Base-by-base conservation (phyloP, 1,139 yeast genomes). In the Blastobotrys persicus region DNA sequence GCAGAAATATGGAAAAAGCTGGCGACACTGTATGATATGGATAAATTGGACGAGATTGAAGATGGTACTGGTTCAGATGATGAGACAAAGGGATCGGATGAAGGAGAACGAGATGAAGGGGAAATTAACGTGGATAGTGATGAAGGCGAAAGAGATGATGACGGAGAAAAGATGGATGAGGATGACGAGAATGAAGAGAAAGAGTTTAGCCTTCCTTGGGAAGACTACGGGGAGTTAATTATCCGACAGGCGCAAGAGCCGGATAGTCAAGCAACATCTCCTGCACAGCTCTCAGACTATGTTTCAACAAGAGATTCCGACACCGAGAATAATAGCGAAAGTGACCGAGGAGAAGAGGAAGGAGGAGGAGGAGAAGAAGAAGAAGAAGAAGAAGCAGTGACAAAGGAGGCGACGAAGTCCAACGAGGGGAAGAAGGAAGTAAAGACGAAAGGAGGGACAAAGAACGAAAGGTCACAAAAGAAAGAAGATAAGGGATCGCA, bases 1-100 rank as follows among this genome's bases (percentile, higher is more conserved):
- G 59, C 63, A 1, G 85, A 83, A 42, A 72, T 86, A 6, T 80
- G 87, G 84, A 72, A 69, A 14, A 82, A 81, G 59, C 71, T 86
- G 14, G 68, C 60, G 2, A 68, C 70, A 18, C 66, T 80, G 42
- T 86, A 83, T 60, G 75, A 84, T 58, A 66, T 85, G 43, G 71
- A 74, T 6, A 77, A 76, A 41, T 70, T 83, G 14, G 87, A 83
- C 54, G 74, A 68, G 37, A 56, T 80, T 18, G 87, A 80, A 51
- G 74, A 71, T 37, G 56, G 46, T 16, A 44, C 32, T 2, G 47
- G 45, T n/a, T 34, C 33, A 11, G 59, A 48, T 32, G 51, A 31
- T 18, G 56, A 46, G n/a, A 9, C 5, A 23, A 45, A 48, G 39
- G 49, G 45, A 16, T n/a, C 33, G 7, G 12, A 34, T n/a, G 13